Evolutionary conservation across 2,329 filamentous ascomycete genomes (phyloP).

Genomic region (Clonostachys byssicola): DNA sequence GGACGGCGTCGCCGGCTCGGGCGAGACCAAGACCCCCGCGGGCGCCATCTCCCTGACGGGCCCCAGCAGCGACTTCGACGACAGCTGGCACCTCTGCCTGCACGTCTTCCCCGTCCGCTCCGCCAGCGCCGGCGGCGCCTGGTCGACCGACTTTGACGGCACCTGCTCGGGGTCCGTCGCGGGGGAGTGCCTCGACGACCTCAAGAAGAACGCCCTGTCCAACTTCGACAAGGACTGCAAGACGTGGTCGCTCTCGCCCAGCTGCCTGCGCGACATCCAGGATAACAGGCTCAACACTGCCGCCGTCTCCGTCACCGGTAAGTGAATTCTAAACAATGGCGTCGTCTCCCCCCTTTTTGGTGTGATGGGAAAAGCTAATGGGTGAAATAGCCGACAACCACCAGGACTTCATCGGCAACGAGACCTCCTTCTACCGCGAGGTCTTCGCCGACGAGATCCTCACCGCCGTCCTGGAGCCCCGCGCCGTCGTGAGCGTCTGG

Average conservation of each 20-base stretch:
- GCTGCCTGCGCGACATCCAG: conserved; percentile 3
- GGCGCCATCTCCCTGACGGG: conserved; percentile 3
- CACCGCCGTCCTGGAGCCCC: conserved; percentile 1
- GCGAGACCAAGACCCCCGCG: neutral
- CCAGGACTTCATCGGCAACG: neutral
- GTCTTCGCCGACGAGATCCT: neutral
- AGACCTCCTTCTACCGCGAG: conserved; percentile 3
- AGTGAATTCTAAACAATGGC: neutral
- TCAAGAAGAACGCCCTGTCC: conserved; percentile 1
- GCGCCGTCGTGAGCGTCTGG: conserved; percentile 4
- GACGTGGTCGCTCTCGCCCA: neutral
- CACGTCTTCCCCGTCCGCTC: conserved; percentile 4
- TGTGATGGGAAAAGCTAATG: neutral
- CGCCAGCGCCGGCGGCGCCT: neutral
- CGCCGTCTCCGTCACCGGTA: neutral
- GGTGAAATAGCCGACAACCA: conserved; percentile 1
- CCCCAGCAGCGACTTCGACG: conserved; percentile 1
- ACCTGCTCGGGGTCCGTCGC: conserved; percentile 4
- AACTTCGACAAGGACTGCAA: conserved; percentile 2
- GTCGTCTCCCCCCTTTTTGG: neutral
- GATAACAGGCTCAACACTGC: neutral
- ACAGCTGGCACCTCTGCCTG: conserved; percentile 7
- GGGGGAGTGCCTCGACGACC: conserved; percentile 3
- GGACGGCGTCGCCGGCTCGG: neutral
- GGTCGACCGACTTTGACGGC: neutral